Evolutionary conservation across 148 eudicot species (phyloP).

Genomic region (Fallopia convolvulus): DNA sequence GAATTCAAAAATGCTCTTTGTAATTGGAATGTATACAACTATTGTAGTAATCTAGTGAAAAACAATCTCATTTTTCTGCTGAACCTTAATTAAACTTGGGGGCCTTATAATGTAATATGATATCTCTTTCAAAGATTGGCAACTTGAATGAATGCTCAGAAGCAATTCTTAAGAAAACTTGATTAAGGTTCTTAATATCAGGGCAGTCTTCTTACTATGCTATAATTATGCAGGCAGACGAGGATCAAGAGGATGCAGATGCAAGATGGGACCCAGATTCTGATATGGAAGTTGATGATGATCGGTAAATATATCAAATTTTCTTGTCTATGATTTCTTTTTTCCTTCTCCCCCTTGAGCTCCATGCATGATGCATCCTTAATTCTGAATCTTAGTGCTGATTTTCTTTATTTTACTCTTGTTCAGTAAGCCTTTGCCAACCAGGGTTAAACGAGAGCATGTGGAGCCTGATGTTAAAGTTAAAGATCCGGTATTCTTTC

Average conservation of each 20-base stretch:
- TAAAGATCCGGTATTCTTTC: constrained; percentile 6
- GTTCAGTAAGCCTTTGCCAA: constrained; percentile 41
- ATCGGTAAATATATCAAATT: constrained; percentile 32
- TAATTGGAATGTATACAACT: not conserved
- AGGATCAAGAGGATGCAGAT: constrained; percentile 74
- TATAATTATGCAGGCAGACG: constrained; percentile 52
- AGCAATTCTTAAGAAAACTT: not conserved
- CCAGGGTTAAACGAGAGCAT: constrained; percentile 68
- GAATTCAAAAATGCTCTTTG: not conserved
- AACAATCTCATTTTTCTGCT: not conserved
- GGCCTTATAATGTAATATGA: not conserved
- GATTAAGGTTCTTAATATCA: not conserved
- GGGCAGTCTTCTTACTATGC: not conserved
- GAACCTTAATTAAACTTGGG: not conserved
- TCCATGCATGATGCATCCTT: not conserved
- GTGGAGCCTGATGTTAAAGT: constrained; percentile 27
- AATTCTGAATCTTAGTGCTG: constrained; percentile 2
- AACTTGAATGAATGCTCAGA: not conserved
- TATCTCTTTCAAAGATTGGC: not conserved
- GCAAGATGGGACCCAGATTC: constrained; percentile 68
- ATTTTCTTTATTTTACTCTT: constrained; percentile 1
- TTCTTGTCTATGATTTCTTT: not conserved
- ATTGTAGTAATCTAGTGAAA: not conserved
- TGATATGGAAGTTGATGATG: constrained; percentile 64
- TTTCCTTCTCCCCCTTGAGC: not conserved